Base-by-base conservation (phyloP, 805 yeast species). In the Yamadazyma endophytica region DNA sequence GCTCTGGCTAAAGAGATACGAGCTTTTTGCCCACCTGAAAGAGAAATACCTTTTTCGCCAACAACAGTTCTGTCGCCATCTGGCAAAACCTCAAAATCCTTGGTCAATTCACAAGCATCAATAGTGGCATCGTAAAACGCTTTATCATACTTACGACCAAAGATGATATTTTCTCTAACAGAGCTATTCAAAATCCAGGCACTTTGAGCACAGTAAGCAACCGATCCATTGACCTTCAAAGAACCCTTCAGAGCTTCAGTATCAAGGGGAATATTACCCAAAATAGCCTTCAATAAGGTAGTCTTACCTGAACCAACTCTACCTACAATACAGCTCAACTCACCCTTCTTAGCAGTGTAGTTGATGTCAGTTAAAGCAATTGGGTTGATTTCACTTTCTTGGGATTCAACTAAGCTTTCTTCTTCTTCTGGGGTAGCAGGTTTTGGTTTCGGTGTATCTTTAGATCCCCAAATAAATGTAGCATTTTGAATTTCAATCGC, bases 1-100 rank as follows among this genome's bases (percentile, higher is more conserved):
- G 68, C 68, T 39, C 70, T 48, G 2, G 70, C 70, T 26, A 64
- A 47, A 6, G 68, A 52, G 21, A 64, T 47, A 20, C 70, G 49
- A 3, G 70, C 70, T 37, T 63, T 64, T 39, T 64, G 69, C 17
- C 70, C 70, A 4, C 70, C 70, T 31, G 64, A 56, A 16, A 64
- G 44, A 3, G 70, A 58, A 23, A 63, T 60, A 21, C 69, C 70
- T 40, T 63, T 63, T 34, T 63, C 68, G 5, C 70, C 70, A n/a
- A 64, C 69, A 29, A 56, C 49, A n/a, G 69, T 63, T 28, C 41
- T 46, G 42, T 63, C 69, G 14, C 63, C 67, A 41, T 64, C 68
- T 2, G 69, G 64, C 29, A 63, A 50, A 4, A 48, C 41, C 17
- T 47, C 48, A 32, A 63, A 50, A 38, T 64, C 70, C 13, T 61